Conservation (phyloP, 805 yeast genomes). For the Metschnikowia peoriensis region DNA sequence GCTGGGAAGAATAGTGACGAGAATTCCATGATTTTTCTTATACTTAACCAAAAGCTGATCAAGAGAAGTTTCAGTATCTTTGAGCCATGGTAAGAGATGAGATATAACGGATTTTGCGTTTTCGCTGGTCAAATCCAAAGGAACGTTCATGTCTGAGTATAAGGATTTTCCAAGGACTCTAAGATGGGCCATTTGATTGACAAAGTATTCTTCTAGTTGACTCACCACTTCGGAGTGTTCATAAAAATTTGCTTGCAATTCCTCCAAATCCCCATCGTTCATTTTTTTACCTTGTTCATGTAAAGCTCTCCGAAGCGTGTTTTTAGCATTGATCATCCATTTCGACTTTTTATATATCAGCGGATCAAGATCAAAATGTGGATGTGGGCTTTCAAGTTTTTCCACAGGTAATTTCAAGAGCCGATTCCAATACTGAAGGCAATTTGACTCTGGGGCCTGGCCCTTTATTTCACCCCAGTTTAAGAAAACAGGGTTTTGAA, state of each 20-base stretch:
- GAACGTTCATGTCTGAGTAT: background rate
- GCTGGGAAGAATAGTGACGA: slow-evolving; percentile 25
- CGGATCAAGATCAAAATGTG: slow-evolving; percentile 4
- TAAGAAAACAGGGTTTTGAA: background rate
- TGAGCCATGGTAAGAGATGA: slow-evolving; percentile 7
- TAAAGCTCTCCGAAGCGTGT: slow-evolving; percentile 15
- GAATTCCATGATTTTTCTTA: slow-evolving; percentile 31
- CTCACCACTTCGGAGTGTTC: slow-evolving; percentile 1
- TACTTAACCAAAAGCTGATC: slow-evolving; percentile 4
- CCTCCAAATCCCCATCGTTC: slow-evolving; percentile 12
- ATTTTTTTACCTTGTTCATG: slow-evolving; percentile 13
- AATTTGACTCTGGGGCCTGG: background rate
- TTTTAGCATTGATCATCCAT: slow-evolving; percentile 25
- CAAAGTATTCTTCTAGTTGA: slow-evolving; percentile 9
- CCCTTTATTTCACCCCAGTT: background rate
- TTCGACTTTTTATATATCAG: slow-evolving; percentile 24
- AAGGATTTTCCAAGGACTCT: slow-evolving; percentile 13
- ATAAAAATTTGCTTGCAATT: slow-evolving; percentile 7
- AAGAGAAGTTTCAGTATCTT: background rate
- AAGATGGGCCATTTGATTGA: slow-evolving; percentile 20
- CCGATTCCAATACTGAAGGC: slow-evolving; percentile 3
- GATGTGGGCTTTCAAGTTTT: slow-evolving; percentile 1
- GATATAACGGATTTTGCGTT: background rate
- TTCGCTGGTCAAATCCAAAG: background rate
- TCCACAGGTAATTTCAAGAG: background rate